A percentile compares a stretch with the other conserved stretches of the same genome.
These are phyloP conservation scores for Protoeuglena noctilucae DNA, from an alignment of 139 green algal species.

Conservation along the genomic window DNA sequence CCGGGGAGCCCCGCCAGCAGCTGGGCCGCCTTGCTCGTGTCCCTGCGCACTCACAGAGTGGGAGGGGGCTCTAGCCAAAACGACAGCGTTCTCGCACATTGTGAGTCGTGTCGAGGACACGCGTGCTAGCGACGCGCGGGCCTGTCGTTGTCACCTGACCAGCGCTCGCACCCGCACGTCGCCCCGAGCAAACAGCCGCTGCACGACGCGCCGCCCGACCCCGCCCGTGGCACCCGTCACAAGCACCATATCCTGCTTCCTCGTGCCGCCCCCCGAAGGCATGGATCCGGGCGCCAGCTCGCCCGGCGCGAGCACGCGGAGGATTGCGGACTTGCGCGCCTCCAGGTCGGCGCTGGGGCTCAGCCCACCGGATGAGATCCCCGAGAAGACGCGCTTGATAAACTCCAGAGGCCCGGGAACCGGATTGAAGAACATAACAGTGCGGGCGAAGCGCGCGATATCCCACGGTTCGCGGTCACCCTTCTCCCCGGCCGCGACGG, in stretches of 20 bases:
- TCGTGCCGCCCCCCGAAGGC: not conserved
- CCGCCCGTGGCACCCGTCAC: constrained; percentile 57
- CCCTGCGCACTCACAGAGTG: constrained; percentile 6
- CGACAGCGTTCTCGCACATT: no score
- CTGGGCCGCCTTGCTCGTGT: constrained; percentile 33
- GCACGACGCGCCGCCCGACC: constrained; percentile 60
- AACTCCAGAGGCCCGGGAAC: constrained; percentile 3
- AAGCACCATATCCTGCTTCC: not conserved
- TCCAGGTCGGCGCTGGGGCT: not conserved
- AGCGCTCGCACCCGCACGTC: constrained; percentile 51
- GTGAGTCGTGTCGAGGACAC: not conserved
- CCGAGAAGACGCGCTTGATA: not conserved
- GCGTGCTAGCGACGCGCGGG: not conserved
- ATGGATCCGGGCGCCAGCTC: not conserved
- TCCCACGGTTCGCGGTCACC: constrained; percentile 55
- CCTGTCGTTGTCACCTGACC: constrained; percentile 34
- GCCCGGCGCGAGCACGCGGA: not conserved
- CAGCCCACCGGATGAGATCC: not conserved
- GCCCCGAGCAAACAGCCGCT: constrained; percentile 37
- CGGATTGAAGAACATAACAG: constrained; percentile 59
- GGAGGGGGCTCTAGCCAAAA: not conserved
- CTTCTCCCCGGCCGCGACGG: no score
- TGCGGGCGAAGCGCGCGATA: constrained; percentile 54
- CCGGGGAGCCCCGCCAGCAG: constrained; percentile 32
- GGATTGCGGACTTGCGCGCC: not conserved